A percentile compares a stretch with the other conserved stretches of the same genome.
Evolutionary conservation across 2,329 filamentous ascomycete species (phyloP).

Genomic region (Hortaea sp.): DNA sequence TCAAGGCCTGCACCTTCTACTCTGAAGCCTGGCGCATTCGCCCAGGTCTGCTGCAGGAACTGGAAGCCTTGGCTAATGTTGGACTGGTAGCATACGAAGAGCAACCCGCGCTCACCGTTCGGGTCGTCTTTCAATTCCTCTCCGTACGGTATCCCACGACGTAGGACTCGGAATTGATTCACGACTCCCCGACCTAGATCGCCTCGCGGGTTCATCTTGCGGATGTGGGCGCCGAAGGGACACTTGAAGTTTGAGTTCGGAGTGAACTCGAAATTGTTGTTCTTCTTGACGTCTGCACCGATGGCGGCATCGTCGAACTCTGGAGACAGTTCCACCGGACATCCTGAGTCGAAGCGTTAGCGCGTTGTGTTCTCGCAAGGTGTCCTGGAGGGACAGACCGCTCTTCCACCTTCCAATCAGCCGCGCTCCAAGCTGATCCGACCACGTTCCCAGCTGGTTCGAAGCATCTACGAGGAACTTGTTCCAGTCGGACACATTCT

Average conservation of each 20-base stretch:
- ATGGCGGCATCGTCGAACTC: constrained; percentile 24
- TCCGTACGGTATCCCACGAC: constrained; percentile 35
- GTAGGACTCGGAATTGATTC: constrained; percentile 29
- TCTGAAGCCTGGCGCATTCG: constrained; percentile 19
- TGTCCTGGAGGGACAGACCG: background rate
- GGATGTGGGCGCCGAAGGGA: constrained; percentile 38
- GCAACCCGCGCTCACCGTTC: constrained; percentile 32
- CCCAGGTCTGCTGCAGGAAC: constrained; percentile 27
- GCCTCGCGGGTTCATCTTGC: constrained; percentile 37
- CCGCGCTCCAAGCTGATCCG: constrained; percentile 33
- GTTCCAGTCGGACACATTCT: no score
- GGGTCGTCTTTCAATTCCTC: constrained; percentile 24
- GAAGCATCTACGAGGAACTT: no score
- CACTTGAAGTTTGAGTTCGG: constrained; percentile 27
- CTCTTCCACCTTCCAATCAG: constrained; percentile 37
- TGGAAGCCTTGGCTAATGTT: constrained; percentile 32
- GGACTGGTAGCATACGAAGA: constrained; percentile 39
- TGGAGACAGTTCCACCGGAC: constrained; percentile 11
- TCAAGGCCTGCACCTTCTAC: constrained; percentile 25
- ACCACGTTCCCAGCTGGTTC: constrained; percentile 15
- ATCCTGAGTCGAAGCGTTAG: background rate
- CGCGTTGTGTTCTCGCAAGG: no score
- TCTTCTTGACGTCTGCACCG: constrained; percentile 18
- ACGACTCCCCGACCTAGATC: constrained; percentile 20
- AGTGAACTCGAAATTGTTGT: constrained; percentile 31